Conservation (phyloP, 2,329 filamentous ascomycete species). For the Fusarium sp. region DNA sequence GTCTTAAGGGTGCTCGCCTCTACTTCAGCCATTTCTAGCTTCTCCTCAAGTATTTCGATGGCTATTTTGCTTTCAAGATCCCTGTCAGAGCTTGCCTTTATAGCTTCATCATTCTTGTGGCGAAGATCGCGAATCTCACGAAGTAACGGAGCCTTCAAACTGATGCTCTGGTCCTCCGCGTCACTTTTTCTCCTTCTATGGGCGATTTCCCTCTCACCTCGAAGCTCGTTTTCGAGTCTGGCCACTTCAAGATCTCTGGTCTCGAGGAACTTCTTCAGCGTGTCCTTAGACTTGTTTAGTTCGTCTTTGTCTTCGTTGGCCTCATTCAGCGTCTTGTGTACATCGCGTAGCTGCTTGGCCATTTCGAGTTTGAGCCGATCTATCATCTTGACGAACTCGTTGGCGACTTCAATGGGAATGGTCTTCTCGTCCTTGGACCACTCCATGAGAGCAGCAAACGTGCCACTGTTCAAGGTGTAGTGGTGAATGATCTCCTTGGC, state of each 20-base stretch:
- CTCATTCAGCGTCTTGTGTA: not conserved
- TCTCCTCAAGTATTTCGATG: not conserved
- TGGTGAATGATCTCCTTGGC: constrained; percentile 24
- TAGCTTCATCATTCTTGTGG: no score
- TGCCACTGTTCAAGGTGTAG: constrained; percentile 15
- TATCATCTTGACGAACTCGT: constrained; percentile 12
- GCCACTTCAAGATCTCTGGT: not conserved
- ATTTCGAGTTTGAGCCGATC: constrained; percentile 32
- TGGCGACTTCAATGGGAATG: constrained; percentile 29
- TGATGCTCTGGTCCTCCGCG: constrained; percentile 4
- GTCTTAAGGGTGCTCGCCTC: not conserved
- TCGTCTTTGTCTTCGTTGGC: not conserved
- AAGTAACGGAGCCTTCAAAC: no score
- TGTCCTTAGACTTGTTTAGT: not conserved
- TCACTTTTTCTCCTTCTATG: not conserved
- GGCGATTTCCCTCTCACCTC: not conserved
- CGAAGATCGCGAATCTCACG: no score
- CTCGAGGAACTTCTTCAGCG: not conserved
- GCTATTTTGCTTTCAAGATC: not conserved
- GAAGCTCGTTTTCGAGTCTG: not conserved
- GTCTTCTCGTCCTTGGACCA: constrained; percentile 5
- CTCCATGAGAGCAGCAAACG: constrained; percentile 17
- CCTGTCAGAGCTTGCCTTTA: not conserved
- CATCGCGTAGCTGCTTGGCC: constrained; percentile 8
- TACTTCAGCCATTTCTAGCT: not conserved